Evolutionary conservation across 129 eudicot species (phyloP), one percentile per base, ranked within the genome.

Genomic region (Chrysanthemum seticuspe): DNA sequence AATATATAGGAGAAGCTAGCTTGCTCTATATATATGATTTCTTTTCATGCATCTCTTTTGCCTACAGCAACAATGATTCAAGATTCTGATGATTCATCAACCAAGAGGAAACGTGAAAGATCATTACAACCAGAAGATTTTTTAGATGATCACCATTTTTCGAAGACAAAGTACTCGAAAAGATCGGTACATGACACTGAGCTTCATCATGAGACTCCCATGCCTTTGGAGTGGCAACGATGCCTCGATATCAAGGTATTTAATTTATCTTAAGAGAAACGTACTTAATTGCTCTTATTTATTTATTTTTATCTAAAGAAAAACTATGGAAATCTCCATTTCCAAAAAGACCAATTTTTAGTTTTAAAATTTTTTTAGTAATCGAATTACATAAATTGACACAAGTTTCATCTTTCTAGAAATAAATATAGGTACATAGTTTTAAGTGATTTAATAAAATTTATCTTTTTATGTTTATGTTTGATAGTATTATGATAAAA

Each of bases 161-260:
- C 40, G 4, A 76, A 71, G 5, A 7, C 50, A 56, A 86, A 68
- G 16, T 61, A 7, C 79, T 57, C 75, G 19, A 79, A 74, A 48
- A 71, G 29, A 18, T 74, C 78, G 15, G 40, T 76, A 21, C 74
- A 79, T 68, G 82, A 82, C 54, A 73, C 84, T 18, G 86, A 84
- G 50, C 81, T 80, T 36, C 89, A 75, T 27, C 83, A 74, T 8
- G 92, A 88, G 74, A 84, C 87, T 65, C 90, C 85, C 45, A 67
- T 91, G 70, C 92, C 97, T 49, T 83, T 82, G 66, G 96, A 88
- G 79, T 91, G 96, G 97, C 97, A 91, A 77, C 69, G 97, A 27
- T 91, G 90, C 79, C 97, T 91, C 31, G 92, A 91, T 74, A 88
- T 91, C 53, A 82, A 88, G 97, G 97, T 91, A 87, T 3, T 53